A percentile compares a stretch with the other conserved stretches of the same genome.
Conservation (phyloP, 495 filamentous ascomycete genomes). For the Penicillium coprophilum region DNA sequence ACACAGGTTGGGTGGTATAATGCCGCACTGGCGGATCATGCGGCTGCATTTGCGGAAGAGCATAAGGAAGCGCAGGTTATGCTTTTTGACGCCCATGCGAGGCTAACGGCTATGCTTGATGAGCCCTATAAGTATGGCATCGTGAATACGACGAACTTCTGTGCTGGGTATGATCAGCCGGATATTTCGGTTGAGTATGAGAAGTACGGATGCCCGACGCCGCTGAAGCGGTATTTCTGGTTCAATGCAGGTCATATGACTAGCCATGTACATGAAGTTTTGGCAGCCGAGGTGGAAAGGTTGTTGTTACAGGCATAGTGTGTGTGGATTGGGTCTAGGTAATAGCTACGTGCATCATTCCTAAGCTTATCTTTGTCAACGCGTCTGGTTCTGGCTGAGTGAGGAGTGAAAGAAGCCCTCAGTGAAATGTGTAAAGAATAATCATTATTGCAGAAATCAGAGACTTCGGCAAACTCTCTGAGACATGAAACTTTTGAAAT, state of each 20-base stretch:
- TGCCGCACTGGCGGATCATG: slow-evolving; percentile 30
- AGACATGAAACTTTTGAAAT: slow-evolving; percentile 28
- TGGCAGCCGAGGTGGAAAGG: slow-evolving; percentile 32
- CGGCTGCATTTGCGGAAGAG: slow-evolving; percentile 19
- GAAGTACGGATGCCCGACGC: slow-evolving; percentile 47
- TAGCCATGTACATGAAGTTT: slow-evolving; percentile 41
- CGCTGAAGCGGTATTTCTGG: slow-evolving; percentile 53
- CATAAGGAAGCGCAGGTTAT: slow-evolving; percentile 36
- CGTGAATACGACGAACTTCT: slow-evolving; percentile 51
- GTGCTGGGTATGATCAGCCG: slow-evolving; percentile 48
- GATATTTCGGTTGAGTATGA: slow-evolving; percentile 45
- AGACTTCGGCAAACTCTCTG: slow-evolving; percentile 7
- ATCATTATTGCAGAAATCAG: slow-evolving; percentile 12
- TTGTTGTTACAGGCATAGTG: slow-evolving; percentile 24
- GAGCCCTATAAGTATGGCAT: slow-evolving; percentile 44
- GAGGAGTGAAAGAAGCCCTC: neutral
- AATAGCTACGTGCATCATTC: neutral
- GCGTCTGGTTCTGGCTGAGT: neutral
- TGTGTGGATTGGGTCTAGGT: neutral
- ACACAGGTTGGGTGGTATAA: slow-evolving; percentile 48
- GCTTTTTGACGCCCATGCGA: slow-evolving; percentile 47
- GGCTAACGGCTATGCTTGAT: slow-evolving; percentile 46
- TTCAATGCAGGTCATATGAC: slow-evolving; percentile 53
- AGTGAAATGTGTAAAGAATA: neutral
- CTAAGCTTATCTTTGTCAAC: neutral